Base-by-base conservation (phyloP, 306 rosid species). In the Glycine tomentella region DNA sequence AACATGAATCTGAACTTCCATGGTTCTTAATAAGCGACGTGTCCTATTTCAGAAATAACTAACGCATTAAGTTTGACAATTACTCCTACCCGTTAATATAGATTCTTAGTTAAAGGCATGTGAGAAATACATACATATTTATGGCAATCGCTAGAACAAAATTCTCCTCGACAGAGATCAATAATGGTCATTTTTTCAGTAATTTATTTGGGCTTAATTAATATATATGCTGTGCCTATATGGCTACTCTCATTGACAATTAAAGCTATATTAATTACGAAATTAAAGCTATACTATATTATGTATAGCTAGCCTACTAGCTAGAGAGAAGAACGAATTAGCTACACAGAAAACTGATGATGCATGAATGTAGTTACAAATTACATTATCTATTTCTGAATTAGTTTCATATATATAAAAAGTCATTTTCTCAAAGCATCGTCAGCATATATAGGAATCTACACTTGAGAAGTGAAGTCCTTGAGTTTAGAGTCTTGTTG, bases 1-100 rank as follows among this genome's bases (percentile, higher is more conserved):
- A 82, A 70, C 50, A 71, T 77, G 84, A 69, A 77, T 70, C 59
- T 58, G n/a, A 69, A 56, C 33, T 65, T 25, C 52, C 79, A 15
- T 84, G 88, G 86, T 73, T 78, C 64, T 83, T 58, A 78, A 72
- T 55, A 69, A 77, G 80, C 71, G 84, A 77, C 84, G 44, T 42
- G 86, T 83, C 83, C 82, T 36, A 42, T 45, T 69, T 81, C 72
- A 44, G 58, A 75, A 80, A 74, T 63, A 80, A 55, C 73, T 25
- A 48, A 82, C 45, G 65, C 78, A 74, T 74, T 74, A 69, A 80
- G 48, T 80, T 82, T 62, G 79, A 71, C 69, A 74, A 72, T 61
- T 16, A 62, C 85, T 52, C 77, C 50, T 75, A 40, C 49, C 63
- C n/a, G 56, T 38, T 20, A 70, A 62, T 50, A 56, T 17, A 50